These are phyloP conservation scores for Crepidotus variabilis DNA, from an alignment of 768 basidiomycete species.

Conservation along the genomic window DNA sequence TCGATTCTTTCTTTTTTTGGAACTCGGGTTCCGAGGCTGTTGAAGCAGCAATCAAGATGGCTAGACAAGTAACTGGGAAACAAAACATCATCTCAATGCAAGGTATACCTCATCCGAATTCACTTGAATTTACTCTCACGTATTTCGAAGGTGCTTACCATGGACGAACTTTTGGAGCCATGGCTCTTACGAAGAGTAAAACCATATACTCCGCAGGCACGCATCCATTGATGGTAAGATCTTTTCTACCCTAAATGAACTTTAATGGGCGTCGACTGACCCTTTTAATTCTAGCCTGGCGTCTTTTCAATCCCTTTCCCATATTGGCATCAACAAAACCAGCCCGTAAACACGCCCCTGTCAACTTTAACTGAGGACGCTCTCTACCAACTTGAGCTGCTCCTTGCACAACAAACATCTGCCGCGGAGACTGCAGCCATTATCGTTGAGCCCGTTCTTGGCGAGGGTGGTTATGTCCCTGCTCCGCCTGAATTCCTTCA, in stretches of 20 bases:
- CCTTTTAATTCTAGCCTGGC: constrained; percentile 57
- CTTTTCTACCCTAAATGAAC: neutral
- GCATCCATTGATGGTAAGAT: constrained; percentile 76
- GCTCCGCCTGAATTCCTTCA: constrained; percentile 78
- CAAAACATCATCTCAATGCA: constrained; percentile 94
- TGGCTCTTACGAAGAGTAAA: constrained; percentile 93
- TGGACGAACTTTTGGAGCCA: constrained; percentile 89
- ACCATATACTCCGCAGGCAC: constrained; percentile 82
- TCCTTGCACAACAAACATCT: constrained; percentile 72
- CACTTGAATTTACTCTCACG: neutral
- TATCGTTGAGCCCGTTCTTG: constrained; percentile 88
- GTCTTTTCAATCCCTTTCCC: constrained; percentile 83
- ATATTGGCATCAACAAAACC: constrained; percentile 85
- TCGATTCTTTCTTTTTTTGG: constrained; percentile 97
- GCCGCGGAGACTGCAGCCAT: constrained; percentile 92
- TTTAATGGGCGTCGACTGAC: neutral
- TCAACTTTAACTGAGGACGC: constrained; percentile 58
- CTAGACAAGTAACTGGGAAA: constrained; percentile 68
- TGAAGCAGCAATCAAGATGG: constrained; percentile 88
- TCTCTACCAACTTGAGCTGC: constrained; percentile 77
- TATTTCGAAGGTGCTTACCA: constrained; percentile 66
- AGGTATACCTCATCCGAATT: constrained; percentile 34
- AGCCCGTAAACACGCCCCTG: constrained; percentile 50
- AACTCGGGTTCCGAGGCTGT: constrained; percentile 95
- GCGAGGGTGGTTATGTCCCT: constrained; percentile 94